Base-by-base conservation (phyloP, 2,329 filamentous ascomycete species). In the Fusarium citri region DNA sequence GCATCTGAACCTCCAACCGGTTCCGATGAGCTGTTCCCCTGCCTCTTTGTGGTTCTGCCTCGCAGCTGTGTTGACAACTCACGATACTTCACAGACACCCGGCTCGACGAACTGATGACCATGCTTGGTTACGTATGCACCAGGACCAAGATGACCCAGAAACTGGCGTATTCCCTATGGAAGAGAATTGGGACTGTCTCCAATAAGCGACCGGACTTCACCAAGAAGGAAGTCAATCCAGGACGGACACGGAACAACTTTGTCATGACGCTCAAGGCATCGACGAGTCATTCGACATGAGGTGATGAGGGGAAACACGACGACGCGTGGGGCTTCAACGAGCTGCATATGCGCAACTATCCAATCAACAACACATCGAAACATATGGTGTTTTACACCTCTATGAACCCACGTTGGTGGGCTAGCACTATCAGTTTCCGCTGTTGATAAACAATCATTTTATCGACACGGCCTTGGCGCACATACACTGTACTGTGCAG, bases 121-220 rank as follows among this genome's bases (percentile, higher is more conserved):
- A 88, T 86, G 49, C 80, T 99, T 40, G 94, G 95, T 2, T 98
- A 94, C 78, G 79, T 79, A 15, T 80, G 90, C 73, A 78, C 86
- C 12, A 83, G 88, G 73, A 87, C 84, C 69, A 98, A 97, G 80
- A 83, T 89, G 69, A 96, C 93, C 2, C 86, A 91, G 46, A 97
- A 97, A 80, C 83, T 99, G 53, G 89, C 93, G 23, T 98, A 97
- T 79, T 94, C 94, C 69, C 84, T 98, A n/a, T 98, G 94, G 92
- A 87, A 82, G 71, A 86, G 86, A 63, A 78, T 68, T 9, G 72
- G 71, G 8, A 30, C 64, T n/a, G 43, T 57, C 28, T 47, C 67
- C 50, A 54, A 62, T 20, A 60, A 41, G 49, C 60, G 61, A 11
- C 40, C 65, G 25, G 63, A 68, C 20, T 79, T 79, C 56, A 53